These are phyloP conservation scores for Aspergillus texensis DNA, from an alignment of 2,329 filamentous ascomycete genomes.

Conservation along the genomic window DNA sequence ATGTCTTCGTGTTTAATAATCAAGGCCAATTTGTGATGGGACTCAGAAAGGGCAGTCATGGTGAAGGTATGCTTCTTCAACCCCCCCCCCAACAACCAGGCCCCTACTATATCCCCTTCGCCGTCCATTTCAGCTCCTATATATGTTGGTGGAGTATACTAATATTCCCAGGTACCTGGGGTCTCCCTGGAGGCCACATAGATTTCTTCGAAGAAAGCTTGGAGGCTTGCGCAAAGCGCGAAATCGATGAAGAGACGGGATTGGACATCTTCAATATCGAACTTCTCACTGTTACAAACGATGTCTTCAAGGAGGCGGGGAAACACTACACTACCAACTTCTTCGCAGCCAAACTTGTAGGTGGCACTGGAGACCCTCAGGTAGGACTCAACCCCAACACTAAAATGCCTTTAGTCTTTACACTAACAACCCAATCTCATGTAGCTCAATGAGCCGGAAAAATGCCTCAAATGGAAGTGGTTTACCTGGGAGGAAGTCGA, in stretches of 20 bases:
- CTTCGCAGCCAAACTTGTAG: slow-evolving; percentile 56
- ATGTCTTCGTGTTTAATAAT: slow-evolving; percentile 18
- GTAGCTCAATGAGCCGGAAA: slow-evolving; percentile 50
- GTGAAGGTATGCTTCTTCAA: slow-evolving; percentile 11
- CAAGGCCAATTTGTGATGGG: slow-evolving; percentile 19
- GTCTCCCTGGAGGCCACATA: slow-evolving; percentile 75
- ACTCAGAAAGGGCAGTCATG: slow-evolving; percentile 19
- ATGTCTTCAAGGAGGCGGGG: slow-evolving; percentile 59
- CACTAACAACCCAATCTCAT: not conserved
- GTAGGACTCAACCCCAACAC: slow-evolving; percentile 44
- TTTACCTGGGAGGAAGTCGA: slow-evolving; percentile 51
- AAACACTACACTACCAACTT: slow-evolving; percentile 80
- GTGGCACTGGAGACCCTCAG: slow-evolving; percentile 54
- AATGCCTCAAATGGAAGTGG: slow-evolving; percentile 61
- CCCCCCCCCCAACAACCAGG: not conserved
- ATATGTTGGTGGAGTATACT: no score
- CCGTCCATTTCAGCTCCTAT: no score
- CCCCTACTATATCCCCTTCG: no score
- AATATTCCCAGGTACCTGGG: slow-evolving; percentile 58
- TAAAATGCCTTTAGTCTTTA: not conserved
- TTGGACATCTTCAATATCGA: slow-evolving; percentile 57
- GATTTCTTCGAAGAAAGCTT: slow-evolving; percentile 64
- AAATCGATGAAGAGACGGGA: slow-evolving; percentile 71
- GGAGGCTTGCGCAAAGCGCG: slow-evolving; percentile 65
- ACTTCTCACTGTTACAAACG: slow-evolving; percentile 67